Evolutionary conservation across 495 filamentous ascomycete genomes (phyloP), one percentile per base, ranked within the genome.

Genomic region (Trichocladium antarcticum): DNA sequence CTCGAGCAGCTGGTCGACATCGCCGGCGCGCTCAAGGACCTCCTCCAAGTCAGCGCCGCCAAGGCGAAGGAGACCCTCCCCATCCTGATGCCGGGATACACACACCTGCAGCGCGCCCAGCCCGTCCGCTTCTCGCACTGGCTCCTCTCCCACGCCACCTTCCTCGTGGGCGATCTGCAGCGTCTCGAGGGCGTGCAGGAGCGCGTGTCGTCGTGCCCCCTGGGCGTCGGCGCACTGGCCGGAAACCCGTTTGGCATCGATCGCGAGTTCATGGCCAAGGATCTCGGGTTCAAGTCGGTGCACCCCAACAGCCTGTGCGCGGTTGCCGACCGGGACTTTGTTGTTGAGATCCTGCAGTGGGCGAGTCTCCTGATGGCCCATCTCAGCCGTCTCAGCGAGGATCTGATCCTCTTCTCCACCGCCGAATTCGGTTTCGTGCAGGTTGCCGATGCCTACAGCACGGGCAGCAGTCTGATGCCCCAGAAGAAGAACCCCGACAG

Each of bases 231-330:
- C 49, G 90, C 88, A 0, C 74, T 95, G 2, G 87, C 88, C n/a
- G 89, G 89, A 21, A 95, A 96, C 69, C 80, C 86, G 4, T 95
- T 95, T 68, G 72, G 77, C 54, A 86, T 96, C 60, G 90, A 95
- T 63, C 80, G 89, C n/a, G 81, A 84, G 49, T 78, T 80, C 46
- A 87, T 96, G 74, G 85, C 87, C 9, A 75, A 83, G 61, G 89
- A 96, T 68, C 78, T 96, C 3, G 87, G 89, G 47, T 96, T 95
- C 57, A 81, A 84, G 0, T 82, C 80, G 6, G 68, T 94, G 28
- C 70, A 90, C 42, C 81, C 79, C 70, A 97, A 96, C 70, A 85
- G 79, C 8, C 80, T 97, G 80, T 79, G 78, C 54, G 83, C 79
- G 20, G 87, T 94, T 17, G 81, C 75, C 7, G 87, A 95, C 65